phyloP scores from a whole-genome alignment of 768 basidiomycete genomes.

The Pulveroboletus sp. region DNA sequence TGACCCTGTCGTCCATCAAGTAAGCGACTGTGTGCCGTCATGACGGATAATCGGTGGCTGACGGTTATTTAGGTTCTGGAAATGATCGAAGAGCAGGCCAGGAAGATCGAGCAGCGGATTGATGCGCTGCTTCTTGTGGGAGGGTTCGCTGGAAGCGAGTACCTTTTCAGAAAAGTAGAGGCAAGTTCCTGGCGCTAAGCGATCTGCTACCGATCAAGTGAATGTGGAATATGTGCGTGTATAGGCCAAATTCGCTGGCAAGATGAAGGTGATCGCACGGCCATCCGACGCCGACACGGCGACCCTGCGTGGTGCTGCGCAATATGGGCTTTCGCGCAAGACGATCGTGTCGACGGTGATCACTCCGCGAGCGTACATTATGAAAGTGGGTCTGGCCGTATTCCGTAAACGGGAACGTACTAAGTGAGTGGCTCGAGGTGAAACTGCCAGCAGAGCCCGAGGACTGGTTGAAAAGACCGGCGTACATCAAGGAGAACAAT shows the following conservation, averaged over 20 bases:
- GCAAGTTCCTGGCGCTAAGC: constrained; percentile 36
- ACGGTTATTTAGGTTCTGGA: constrained; percentile 54
- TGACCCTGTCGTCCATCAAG: constrained; percentile 80
- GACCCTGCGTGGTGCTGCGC: constrained; percentile 82
- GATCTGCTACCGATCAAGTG: constrained; percentile 7
- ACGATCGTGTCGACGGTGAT: constrained; percentile 79
- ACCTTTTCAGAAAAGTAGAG: constrained; percentile 75
- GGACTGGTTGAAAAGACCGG: constrained; percentile 80
- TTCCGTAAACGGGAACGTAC: neutral
- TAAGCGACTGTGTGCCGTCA: constrained; percentile 28
- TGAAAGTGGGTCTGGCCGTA: constrained; percentile 53
- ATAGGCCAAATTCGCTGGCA: constrained; percentile 63
- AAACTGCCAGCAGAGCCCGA: constrained; percentile 85
- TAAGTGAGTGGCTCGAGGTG: constrained; percentile 42
- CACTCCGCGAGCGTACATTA: constrained; percentile 77
- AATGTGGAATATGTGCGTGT: constrained; percentile 10
- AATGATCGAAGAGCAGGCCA: constrained; percentile 72
- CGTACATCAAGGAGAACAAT: constrained; percentile 74
- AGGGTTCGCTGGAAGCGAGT: constrained; percentile 84
- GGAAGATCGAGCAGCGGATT: constrained; percentile 61
- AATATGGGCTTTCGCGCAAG: constrained; percentile 75
- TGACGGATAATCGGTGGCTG: constrained; percentile 4
- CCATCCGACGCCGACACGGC: constrained; percentile 88
- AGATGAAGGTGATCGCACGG: constrained; percentile 72
- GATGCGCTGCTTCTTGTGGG: constrained; percentile 87